A percentile compares a stretch with the other conserved stretches of the same genome.
Evolutionary conservation across 164 flowering plant genomes (phyloP).

Genomic region (Dillenia turbinata): DNA sequence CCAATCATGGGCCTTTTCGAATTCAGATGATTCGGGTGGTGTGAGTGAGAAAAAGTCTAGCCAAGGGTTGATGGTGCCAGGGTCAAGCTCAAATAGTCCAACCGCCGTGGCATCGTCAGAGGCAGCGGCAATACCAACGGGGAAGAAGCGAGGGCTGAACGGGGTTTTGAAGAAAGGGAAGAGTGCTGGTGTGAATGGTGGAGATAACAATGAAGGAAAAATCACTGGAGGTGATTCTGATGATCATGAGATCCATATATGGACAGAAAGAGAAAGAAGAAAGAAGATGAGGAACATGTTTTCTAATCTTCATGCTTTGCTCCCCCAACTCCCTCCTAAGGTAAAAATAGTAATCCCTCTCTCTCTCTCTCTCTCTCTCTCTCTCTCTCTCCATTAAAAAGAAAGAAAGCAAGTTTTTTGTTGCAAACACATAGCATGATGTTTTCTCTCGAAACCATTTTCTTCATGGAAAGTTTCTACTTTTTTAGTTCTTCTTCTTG

Average conservation of each 20-base stretch:
- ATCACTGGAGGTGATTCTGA: conserved; percentile 36
- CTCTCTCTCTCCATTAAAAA: neutral
- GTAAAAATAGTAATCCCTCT: conserved; percentile 23
- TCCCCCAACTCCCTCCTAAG: conserved; percentile 87
- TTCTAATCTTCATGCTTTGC: conserved; percentile 72
- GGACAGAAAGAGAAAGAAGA: conserved; percentile 91
- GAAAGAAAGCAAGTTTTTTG: neutral
- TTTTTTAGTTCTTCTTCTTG: no score
- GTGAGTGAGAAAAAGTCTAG: conserved; percentile 6
- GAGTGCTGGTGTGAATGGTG: conserved; percentile 11
- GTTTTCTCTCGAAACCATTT: no score
- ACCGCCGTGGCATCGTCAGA: conserved; percentile 5
- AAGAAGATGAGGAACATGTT: conserved; percentile 95
- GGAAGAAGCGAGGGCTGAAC: conserved; percentile 16
- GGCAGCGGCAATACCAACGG: neutral
- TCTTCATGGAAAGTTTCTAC: no score
- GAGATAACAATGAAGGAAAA: neutral
- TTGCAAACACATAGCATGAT: no score
- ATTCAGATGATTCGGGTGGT: conserved; percentile 35
- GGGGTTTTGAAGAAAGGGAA: conserved; percentile 6
- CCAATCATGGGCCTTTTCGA: conserved; percentile 31
- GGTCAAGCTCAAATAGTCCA: conserved; percentile 18
- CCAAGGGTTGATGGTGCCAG: conserved; percentile 1
- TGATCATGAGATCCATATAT: conserved; percentile 64
- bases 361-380: neutral